These are phyloP conservation scores for Beauveria sp. DNA, from an alignment of 2,329 filamentous ascomycete genomes.

Conservation along the genomic window DNA sequence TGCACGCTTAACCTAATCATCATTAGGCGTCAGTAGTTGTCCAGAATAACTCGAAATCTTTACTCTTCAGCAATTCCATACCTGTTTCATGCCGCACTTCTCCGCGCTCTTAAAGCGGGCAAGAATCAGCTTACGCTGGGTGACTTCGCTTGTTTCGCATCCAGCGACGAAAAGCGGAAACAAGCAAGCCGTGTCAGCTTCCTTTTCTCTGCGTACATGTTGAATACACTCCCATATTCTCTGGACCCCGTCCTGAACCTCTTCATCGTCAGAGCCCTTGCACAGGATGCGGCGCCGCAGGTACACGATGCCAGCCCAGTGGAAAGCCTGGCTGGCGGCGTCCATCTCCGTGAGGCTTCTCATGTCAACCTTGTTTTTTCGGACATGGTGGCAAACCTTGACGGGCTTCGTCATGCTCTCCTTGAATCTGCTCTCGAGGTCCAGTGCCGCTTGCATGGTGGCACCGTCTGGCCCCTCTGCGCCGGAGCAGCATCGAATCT, in stretches of 20 bases:
- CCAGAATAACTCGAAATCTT: too few species aligned
- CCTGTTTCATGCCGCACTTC: constrained; percentile 69
- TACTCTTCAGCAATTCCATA: constrained; percentile 26
- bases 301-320: constrained; percentile 71
- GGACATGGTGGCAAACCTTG: constrained; percentile 39
- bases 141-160: constrained; percentile 56
- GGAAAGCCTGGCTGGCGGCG: constrained; percentile 70
- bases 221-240: constrained; percentile 56
- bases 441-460: constrained; percentile 40
- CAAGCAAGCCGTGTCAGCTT: constrained; percentile 66
- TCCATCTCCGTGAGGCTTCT: constrained; percentile 55
- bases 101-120: constrained; percentile 61
- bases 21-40: not conserved
- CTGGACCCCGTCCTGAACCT: constrained; percentile 56
- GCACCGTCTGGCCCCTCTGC: not conserved
- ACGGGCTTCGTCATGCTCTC: constrained; percentile 41
- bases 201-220: constrained; percentile 56
- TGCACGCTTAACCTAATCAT: constrained; percentile 46
- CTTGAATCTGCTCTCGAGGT: constrained; percentile 53
- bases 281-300: constrained; percentile 66
- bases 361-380: constrained; percentile 41
- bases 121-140: constrained; percentile 53
- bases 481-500: not conserved
- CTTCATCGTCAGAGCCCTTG: constrained; percentile 45
- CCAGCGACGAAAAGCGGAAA: constrained; percentile 82